Evolutionary conservation across 495 filamentous ascomycete genomes (phyloP).

Genomic region (Lindgomyces ingoldianus): DNA sequence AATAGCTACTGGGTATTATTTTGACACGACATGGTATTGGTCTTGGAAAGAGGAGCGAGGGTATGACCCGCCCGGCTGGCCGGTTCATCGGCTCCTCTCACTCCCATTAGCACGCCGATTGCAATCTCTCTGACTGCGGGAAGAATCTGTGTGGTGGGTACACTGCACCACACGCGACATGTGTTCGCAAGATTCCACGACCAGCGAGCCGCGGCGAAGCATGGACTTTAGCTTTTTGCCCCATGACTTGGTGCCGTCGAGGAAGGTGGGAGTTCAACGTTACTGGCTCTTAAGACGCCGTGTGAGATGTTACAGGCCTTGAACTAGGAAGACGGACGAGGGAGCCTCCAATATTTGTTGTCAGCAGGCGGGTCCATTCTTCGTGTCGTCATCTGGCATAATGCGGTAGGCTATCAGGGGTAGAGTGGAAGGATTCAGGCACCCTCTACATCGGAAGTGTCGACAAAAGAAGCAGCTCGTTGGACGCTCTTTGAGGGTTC

Average conservation of each 20-base stretch:
- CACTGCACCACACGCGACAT: not conserved
- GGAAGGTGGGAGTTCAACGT: conserved; percentile 35
- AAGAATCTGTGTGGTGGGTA: too few species aligned
- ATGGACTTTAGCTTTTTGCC: too few species aligned
- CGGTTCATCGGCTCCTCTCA: not conserved
- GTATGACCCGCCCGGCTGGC: not conserved
- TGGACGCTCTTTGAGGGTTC: too few species aligned
- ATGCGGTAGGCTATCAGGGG: not conserved
- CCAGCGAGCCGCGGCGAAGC: too few species aligned
- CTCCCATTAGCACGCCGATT: not conserved
- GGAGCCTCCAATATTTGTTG: not conserved
- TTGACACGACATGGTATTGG: not conserved
- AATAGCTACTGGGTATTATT: too few species aligned
- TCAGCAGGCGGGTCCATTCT: conserved; percentile 8
- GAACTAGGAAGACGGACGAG: not conserved
- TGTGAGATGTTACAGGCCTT: conserved; percentile 3
- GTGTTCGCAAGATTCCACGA: not conserved
- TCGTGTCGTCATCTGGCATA: not conserved
- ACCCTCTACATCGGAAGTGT: not conserved
- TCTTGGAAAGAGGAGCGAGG: not conserved
- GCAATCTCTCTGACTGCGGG: not conserved
- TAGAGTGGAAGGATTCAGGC: conserved; percentile 1
- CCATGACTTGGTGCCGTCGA: conserved; percentile 9
- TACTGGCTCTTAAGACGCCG: conserved; percentile 2
- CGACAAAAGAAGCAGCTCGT: not conserved